Evolutionary conservation across 495 filamentous ascomycete genomes (phyloP), one percentile per base, ranked within the genome.

Genomic region (Neurospora terricola): DNA sequence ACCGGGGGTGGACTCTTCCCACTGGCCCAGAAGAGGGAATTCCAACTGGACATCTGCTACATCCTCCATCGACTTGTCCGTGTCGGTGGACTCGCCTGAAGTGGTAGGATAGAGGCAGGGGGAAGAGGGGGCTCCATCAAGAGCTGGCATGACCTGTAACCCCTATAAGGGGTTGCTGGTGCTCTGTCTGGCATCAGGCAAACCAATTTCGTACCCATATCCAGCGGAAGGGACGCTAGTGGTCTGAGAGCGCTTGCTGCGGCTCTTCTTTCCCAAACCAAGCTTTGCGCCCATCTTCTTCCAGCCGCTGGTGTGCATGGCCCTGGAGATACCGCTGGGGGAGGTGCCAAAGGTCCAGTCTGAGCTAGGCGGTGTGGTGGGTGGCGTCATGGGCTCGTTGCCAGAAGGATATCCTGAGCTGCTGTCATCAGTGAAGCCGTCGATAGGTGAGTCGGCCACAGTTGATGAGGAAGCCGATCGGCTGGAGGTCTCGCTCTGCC

Each of bases 241-340:
- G 36, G 83, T 80, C 77, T 84, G 78, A 16, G 76, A 72, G 14
- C 82, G 83, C 59, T 80, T 79, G 59, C 76, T 82, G 68, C 83
- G 84, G 71, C 77, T 78, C 72, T 87, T 90, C 79, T 88, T 90
- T 73, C 89, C 88, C 78, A 92, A 89, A 5, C 91, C 91, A 34
- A 96, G 80, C 80, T 91, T 93, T 70, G 89, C 89, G 11, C 91
- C 89, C 88, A 95, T 91, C 82, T 93, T 94, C 84, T 93, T 96
- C 93, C 93, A 96, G 72, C 88, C 84, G 73, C 83, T 88, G 83
- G 82, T 79, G 79, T 84, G 81, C 75, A 83, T 85, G 79, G 77
- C 83, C 39, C 82, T 78, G 21, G 85, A 91, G 79, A 84, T 84
- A 83, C 78, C 85, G 76, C 74, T 83, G 59, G 76, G 89, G 68